Conservation (phyloP, 257 asterid genomes). For the Fraxinus excelsior region DNA sequence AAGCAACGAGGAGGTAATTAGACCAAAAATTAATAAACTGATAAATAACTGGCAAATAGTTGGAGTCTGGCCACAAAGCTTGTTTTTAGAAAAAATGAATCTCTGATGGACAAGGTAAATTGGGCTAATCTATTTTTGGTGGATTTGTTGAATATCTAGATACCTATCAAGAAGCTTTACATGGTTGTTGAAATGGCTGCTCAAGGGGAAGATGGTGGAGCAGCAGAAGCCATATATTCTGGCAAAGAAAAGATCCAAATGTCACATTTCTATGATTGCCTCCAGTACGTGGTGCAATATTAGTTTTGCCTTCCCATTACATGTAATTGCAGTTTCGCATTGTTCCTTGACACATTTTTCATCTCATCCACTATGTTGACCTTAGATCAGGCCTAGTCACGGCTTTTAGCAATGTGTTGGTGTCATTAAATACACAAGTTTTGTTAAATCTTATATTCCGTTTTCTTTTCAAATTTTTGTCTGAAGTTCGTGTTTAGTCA, state of each 20-base stretch:
- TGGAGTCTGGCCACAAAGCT: not conserved
- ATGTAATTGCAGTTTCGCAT: not conserved
- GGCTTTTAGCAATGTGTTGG: not conserved
- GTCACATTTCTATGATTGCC: constrained; percentile 79
- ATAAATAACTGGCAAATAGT: not conserved
- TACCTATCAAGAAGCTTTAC: constrained; percentile 89
- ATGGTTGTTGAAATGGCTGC: constrained; percentile 97
- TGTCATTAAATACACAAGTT: not conserved
- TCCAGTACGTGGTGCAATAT: constrained; percentile 64
- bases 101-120: constrained; percentile 11
- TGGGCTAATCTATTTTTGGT: constrained; percentile 8
- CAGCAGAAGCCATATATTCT: constrained; percentile 74
- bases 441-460: not conserved
- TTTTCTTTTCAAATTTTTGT: not conserved
- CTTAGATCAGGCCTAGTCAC: not conserved
- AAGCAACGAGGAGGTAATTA: not conserved
- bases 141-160: constrained; percentile 40
- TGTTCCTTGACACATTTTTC: not conserved
- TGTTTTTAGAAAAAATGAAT: not conserved
- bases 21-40: too few species aligned
- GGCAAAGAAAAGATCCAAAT: constrained; percentile 78
- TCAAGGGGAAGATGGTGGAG: constrained; percentile 90
- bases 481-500: not conserved
- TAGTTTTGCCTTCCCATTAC: constrained; percentile 20
- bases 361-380: not conserved